phyloP scores from a whole-genome alignment of 2,329 filamentous ascomycete species.

The Daldinia sp. region DNA sequence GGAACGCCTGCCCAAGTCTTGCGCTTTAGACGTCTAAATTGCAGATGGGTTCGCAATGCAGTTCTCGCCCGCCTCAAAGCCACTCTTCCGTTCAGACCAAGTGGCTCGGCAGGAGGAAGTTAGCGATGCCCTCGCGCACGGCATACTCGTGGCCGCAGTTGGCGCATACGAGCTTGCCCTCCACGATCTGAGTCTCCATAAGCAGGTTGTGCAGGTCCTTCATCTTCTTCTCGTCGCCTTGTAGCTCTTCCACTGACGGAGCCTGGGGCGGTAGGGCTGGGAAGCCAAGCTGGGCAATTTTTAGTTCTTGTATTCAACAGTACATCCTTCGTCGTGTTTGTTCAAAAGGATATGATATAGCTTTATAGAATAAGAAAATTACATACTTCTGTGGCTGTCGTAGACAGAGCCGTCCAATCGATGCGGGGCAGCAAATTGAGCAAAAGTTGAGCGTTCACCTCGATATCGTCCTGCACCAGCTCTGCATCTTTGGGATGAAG shows the following conservation, averaged over 20 bases:
- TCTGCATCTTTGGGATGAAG: slow-evolving; percentile 93
- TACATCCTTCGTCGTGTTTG: neutral
- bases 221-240: slow-evolving; percentile 73
- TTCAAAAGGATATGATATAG: neutral
- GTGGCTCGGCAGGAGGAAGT: slow-evolving; percentile 93
- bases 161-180: slow-evolving; percentile 89
- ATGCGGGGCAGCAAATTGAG: slow-evolving; percentile 85
- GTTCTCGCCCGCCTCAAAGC: neutral
- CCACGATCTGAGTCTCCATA: slow-evolving; percentile 87
- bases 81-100: slow-evolving; percentile 72
- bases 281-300: slow-evolving; percentile 73
- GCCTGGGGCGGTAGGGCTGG: slow-evolving; percentile 72
- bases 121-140: slow-evolving; percentile 94
- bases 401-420: slow-evolving; percentile 84
- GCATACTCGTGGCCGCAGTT: slow-evolving; percentile 94
- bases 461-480: slow-evolving; percentile 83
- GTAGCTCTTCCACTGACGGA: slow-evolving; percentile 68
- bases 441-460: slow-evolving; percentile 82
- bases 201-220: slow-evolving; percentile 82
- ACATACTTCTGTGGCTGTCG: slow-evolving; percentile 78
- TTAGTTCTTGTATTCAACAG: slow-evolving; percentile 3
- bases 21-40: neutral
- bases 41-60: neutral
- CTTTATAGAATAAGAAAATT: neutral
- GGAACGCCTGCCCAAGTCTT: neutral